A percentile compares a stretch with the other conserved stretches of the same genome.
phyloP scores from a whole-genome alignment of 371 early-diverging fungal genomes.

The Mortierella sp. region DNA sequence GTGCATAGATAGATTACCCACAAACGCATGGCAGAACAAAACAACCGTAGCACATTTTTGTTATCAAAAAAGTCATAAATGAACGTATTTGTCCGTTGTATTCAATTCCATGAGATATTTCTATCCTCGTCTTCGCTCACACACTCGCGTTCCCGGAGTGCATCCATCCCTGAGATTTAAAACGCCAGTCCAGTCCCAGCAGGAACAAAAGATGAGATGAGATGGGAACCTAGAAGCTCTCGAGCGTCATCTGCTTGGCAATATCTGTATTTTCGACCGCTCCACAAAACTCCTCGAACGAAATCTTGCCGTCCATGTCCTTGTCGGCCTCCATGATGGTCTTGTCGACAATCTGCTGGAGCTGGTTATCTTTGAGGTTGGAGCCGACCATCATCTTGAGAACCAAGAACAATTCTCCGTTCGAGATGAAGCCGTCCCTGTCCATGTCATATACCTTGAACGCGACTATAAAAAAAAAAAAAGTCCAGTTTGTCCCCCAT shows the following conservation, averaged over 20 bases:
- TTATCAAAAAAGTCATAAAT: too few relatives aligned
- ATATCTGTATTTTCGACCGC: conserved; percentile 95
- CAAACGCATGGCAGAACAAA: too few relatives aligned
- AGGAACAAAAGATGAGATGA: neutral
- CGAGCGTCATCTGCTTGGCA: conserved; percentile 94
- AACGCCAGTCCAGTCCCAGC: too few relatives aligned
- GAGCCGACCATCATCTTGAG: conserved; percentile 98
- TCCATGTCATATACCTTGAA: conserved; percentile 99
- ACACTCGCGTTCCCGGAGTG: too few relatives aligned
- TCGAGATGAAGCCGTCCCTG: conserved; percentile 96
- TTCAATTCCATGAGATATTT: too few relatives aligned
- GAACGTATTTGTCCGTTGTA: too few relatives aligned
- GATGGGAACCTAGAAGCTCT: conserved; percentile 62
- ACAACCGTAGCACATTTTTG: too few relatives aligned
- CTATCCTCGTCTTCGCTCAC: too few relatives aligned
- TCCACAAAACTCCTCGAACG: conserved; percentile 93
- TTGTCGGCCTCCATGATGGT: conserved; percentile 98
- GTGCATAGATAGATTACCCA: conserved; percentile 7
- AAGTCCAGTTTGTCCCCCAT: too few relatives aligned
- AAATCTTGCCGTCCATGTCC: conserved; percentile 94
- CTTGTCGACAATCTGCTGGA: conserved; percentile 99
- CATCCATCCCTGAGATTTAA: too few relatives aligned
- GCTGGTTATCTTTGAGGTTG: conserved; percentile 92
- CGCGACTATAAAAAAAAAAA: conserved; percentile 72
- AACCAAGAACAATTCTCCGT: conserved; percentile 96